These are phyloP conservation scores for Saturnispora kantuleensis DNA, from an alignment of 805 yeast genomes.

Conservation along the genomic window DNA sequence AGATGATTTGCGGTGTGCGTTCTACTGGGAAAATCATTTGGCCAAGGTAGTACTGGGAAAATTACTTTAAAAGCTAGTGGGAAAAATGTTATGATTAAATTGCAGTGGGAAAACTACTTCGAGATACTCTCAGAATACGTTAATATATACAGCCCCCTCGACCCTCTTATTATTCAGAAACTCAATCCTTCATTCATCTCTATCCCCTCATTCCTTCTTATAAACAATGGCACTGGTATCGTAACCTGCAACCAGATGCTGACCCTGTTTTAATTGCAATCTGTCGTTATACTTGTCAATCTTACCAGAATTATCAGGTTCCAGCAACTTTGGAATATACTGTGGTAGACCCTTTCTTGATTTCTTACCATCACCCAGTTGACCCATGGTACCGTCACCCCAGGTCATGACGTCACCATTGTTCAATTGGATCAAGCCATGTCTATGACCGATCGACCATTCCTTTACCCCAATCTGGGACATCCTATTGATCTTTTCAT, in stretches of 20 bases:
- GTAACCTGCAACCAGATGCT: constrained; percentile 5
- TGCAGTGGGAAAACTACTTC: too few species aligned
- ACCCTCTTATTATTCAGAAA: neutral
- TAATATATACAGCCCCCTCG: too few species aligned
- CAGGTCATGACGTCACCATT: constrained; percentile 63
- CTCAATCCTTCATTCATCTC: neutral
- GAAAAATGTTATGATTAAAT: too few species aligned
- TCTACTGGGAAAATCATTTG: too few species aligned
- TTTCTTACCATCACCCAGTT: constrained; percentile 74
- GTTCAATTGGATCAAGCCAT: constrained; percentile 46
- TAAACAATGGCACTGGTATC: constrained; percentile 8
- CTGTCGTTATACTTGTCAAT: neutral
- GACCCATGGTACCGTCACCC: constrained; percentile 82
- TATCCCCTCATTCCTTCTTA: neutral
- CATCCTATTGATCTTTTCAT: constrained; percentile 34
- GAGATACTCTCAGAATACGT: too few species aligned
- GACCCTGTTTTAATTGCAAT: constrained; percentile 4
- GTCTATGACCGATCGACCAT: constrained; percentile 58
- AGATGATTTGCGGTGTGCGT: too few species aligned
- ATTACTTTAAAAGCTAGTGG: too few species aligned
- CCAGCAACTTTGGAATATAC: constrained; percentile 45
- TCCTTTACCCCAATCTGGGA: constrained; percentile 38
- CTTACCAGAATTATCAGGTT: constrained; percentile 32
- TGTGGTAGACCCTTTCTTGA: constrained; percentile 48
- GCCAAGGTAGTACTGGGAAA: too few species aligned